Conservation (phyloP, 495 filamentous ascomycete genomes). For the Aspergillus indologenus region DNA sequence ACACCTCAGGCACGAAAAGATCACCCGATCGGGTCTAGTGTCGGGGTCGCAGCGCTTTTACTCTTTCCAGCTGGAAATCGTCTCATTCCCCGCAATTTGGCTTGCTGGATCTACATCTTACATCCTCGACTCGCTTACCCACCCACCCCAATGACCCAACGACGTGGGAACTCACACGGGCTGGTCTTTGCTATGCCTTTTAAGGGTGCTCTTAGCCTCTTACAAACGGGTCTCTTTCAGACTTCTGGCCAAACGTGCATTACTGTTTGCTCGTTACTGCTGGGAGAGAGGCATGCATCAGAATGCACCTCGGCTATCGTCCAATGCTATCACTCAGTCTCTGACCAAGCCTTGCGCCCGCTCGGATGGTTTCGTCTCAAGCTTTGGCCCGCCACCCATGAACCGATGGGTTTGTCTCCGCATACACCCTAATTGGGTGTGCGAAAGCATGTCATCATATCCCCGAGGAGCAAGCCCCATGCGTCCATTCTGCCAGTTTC, state of each 20-base stretch:
- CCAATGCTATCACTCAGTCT: neutral
- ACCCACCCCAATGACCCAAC: neutral
- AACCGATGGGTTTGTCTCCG: conserved; percentile 6
- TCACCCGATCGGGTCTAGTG: neutral
- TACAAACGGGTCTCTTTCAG: neutral
- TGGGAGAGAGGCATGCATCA: neutral
- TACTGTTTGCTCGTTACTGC: no score
- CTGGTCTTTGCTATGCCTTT: no score
- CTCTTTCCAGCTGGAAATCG: neutral
- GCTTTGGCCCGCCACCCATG: conserved; percentile 18
- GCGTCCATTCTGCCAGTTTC: neutral
- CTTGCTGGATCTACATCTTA: neutral
- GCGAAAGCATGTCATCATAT: conserved; percentile 6
- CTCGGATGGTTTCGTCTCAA: conserved; percentile 5
- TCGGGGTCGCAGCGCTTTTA: neutral
- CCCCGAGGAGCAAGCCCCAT: neutral
- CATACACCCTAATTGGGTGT: conserved; percentile 12
- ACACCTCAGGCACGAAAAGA: conserved; percentile 3
- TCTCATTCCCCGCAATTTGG: conserved; percentile 3
- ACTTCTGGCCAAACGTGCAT: no score
- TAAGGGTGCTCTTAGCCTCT: no score
- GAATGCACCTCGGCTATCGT: neutral
- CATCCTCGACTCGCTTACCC: no score
- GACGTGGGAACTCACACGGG: neutral
- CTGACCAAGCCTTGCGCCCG: conserved; percentile 2